Base-by-base conservation (phyloP, 768 basidiomycete species). In the Pulveroboletus sp. region DNA sequence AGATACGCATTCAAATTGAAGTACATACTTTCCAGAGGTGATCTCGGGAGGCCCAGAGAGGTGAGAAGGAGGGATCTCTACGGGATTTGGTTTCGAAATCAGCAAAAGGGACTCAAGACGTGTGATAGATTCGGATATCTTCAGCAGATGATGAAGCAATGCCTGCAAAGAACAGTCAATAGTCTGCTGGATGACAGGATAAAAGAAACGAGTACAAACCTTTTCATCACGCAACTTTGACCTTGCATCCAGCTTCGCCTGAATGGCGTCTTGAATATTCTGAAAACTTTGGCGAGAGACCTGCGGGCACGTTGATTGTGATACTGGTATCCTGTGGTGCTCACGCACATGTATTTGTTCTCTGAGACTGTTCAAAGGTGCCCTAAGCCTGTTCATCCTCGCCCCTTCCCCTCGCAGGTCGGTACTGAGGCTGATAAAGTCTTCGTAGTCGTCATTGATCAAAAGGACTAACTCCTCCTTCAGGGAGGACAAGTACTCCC, bases 401-500 rank as follows among this genome's bases (percentile, higher is more conserved):
- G 75, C 73, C 3, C 89, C 87, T 69, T 97, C 94, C 37, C 87
- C 92, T 56, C 84, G 79, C 55, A 98, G 66, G 59, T 97, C 93
- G 4, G 94, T 94, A 55, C 94, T 94, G 25, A 99, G 75, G 58
- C 90, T 92, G 60, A 98, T 95, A 65, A 98, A 99, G 13, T 94
- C 94, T 66, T 94, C 94, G 62, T 98, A 99, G 70, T 98, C 97
- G 58, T 93, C 87, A 68, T 99, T 98, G 65, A 98, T 97, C 61
- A 98, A 82, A 60, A 84, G 84, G 25, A 98, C 93, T 31, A 99
- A 78, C 65, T 97, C 95, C 65, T 94, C 91, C 67, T 95, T 93
- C 54, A 99, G 71, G 10, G 77, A 72, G 0, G 81, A 79, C 51
- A 92, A 75, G 65, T 97, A 97, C 44, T 91, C 84, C 27, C 93